These are phyloP conservation scores for Juncus inflexus DNA, from an alignment of 176 grass and related monocot genomes.

Conservation along the genomic window DNA sequence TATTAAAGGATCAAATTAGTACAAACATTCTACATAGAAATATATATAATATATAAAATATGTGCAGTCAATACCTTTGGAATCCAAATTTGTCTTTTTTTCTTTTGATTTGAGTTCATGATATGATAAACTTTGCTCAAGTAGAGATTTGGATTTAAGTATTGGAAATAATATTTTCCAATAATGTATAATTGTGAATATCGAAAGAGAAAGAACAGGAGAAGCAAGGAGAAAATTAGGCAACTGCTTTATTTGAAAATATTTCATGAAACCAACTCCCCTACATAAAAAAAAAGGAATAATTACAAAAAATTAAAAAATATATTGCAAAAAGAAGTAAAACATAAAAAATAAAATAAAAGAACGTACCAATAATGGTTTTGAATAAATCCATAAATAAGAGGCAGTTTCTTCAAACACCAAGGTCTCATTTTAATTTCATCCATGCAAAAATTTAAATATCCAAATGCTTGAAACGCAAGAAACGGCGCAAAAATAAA, in stretches of 20 bases:
- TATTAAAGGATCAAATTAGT: slow-evolving; percentile 12
- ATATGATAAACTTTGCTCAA: slow-evolving; percentile 33
- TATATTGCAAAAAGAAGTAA: no score
- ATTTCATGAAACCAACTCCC: slow-evolving; percentile 92
- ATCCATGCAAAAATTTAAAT: slow-evolving; percentile 69
- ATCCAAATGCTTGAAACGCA: slow-evolving; percentile 87
- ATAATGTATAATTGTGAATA: slow-evolving; percentile 73
- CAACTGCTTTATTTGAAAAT: slow-evolving; percentile 95
- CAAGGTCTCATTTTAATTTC: slow-evolving; percentile 50
- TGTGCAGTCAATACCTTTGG: background rate
- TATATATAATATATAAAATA: background rate
- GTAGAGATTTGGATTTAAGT: slow-evolving; percentile 42
- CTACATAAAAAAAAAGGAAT: slow-evolving; percentile 34
- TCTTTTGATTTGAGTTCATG: slow-evolving; percentile 23
- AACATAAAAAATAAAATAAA: slow-evolving; percentile 11
- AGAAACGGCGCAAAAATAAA: slow-evolving; percentile 79
- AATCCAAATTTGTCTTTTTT: slow-evolving; percentile 42
- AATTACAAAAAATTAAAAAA: background rate
- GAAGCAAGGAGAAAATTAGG: slow-evolving; percentile 97
- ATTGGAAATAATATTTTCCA: slow-evolving; percentile 40
- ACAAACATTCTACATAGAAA: background rate
- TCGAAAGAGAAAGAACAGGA: slow-evolving; percentile 57
- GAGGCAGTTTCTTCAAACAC: slow-evolving; percentile 69
- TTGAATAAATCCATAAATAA: slow-evolving; percentile 88
- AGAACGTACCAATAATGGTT: slow-evolving; percentile 77